Evolutionary conservation across 768 basidiomycete species (phyloP).

Genomic region (Pleurotus citrinopileatus): DNA sequence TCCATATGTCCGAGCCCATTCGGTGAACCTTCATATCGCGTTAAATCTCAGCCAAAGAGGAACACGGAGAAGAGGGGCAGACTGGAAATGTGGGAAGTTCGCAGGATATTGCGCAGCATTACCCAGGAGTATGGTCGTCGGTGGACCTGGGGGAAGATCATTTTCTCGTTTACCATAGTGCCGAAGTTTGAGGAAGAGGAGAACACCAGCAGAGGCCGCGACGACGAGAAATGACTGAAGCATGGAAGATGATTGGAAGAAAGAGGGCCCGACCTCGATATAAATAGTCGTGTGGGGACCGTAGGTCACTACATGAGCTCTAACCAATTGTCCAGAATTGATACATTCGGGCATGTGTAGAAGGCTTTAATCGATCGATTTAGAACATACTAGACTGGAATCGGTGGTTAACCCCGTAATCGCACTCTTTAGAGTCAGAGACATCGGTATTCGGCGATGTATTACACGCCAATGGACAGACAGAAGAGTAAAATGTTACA

Average conservation of each 20-base stretch:
- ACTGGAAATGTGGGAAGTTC: conserved; percentile 6
- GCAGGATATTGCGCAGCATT: conserved; percentile 21
- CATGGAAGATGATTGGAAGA: neutral
- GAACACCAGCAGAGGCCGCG: neutral
- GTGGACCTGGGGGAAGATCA: conserved; percentile 22
- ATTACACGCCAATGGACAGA: no score
- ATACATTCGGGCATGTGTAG: no score
- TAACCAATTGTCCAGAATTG: no score
- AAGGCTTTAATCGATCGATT: no score
- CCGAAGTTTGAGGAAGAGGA: neutral
- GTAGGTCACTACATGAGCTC: no score
- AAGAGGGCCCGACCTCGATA: no score
- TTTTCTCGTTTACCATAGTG: conserved; percentile 12
- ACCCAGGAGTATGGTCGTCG: conserved; percentile 21
- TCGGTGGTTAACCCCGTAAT: no score
- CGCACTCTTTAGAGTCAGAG: no score
- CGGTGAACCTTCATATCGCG: conserved; percentile 8
- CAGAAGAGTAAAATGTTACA: no score
- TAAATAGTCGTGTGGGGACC: no score
- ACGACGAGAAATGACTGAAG: neutral
- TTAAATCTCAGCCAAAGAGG: conserved; percentile 2
- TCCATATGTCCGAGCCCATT: conserved; percentile 16
- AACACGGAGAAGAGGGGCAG: conserved; percentile 5
- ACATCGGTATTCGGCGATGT: no score
- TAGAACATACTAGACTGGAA: no score